Conservation (phyloP, 495 filamentous ascomycete species). For the Aspergillus ellipticus region DNA sequence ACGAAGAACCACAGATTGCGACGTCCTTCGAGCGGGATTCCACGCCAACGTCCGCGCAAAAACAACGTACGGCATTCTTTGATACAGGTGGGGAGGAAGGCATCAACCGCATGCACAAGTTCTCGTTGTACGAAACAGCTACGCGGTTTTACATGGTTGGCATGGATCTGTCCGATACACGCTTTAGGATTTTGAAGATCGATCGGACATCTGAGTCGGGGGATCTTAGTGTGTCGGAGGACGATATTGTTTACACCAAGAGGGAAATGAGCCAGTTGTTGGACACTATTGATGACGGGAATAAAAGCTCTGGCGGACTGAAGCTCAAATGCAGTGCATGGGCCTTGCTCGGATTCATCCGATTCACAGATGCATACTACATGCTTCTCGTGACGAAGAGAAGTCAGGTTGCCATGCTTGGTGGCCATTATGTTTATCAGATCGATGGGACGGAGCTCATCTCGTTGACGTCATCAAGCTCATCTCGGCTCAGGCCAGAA, state of each 20-base stretch:
- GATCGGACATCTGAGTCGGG: slow-evolving; percentile 82
- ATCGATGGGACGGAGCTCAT: slow-evolving; percentile 94
- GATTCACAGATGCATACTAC: slow-evolving; percentile 94
- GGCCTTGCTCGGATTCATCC: slow-evolving; percentile 91
- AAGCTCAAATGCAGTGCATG: slow-evolving; percentile 86
- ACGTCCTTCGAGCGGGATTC: slow-evolving; percentile 45
- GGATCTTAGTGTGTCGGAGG: slow-evolving; percentile 80
- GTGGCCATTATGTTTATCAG: slow-evolving; percentile 93
- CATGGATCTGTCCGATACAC: slow-evolving; percentile 79
- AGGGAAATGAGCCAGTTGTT: slow-evolving; percentile 89
- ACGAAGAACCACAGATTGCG: slow-evolving; percentile 41
- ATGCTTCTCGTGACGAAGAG: slow-evolving; percentile 96
- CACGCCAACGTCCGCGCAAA: slow-evolving; percentile 33
- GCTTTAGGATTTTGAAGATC: slow-evolving; percentile 90
- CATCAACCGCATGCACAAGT: slow-evolving; percentile 88
- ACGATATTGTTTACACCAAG: slow-evolving; percentile 90
- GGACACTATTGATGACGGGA: slow-evolving; percentile 93
- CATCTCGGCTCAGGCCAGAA: slow-evolving; percentile 67
- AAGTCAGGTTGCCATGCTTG: slow-evolving; percentile 91
- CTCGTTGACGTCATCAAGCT: slow-evolving; percentile 64
- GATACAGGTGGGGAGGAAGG: slow-evolving; percentile 63
- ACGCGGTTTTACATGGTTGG: slow-evolving; percentile 92
- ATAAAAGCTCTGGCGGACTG: slow-evolving; percentile 85
- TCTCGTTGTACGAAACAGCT: slow-evolving; percentile 90
- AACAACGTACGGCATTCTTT: slow-evolving; percentile 46